Base-by-base conservation (phyloP, 2,329 filamentous ascomycete genomes). In the Aureobasidium sp. region DNA sequence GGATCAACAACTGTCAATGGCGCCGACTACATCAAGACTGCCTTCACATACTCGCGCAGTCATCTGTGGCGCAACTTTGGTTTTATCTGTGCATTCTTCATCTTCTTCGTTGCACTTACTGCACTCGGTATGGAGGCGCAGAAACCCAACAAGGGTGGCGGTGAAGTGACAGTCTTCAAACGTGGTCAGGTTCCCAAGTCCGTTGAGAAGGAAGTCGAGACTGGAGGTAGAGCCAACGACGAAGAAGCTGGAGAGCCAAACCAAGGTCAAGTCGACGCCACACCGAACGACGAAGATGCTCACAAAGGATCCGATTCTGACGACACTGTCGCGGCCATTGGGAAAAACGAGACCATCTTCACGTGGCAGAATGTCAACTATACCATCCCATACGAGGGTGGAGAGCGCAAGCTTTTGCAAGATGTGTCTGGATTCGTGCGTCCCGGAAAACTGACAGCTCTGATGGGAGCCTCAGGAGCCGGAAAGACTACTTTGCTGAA, bases 401-500 rank as follows among this genome's bases (percentile, higher is more conserved):
- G 78, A 5, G 74, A 76, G 43, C 70, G 75, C 8, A 72, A 74
- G 9, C 67, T 80, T 7, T 65, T 81, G 31, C 75, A 76, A 55
- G 73, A 77, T 23, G 69, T 81, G 8, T 76, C 73, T 64, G 78
- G 78, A 0, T 81, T 75, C 60, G 77, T 81, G 23, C 74, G 76
- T 60, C 78, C 78, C 0, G 79, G 79, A 8, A 73, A 77, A 50
- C 63, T 81, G 25, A 79, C 77, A 6, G 78, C 78, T 7, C 66
- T 81, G 42, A 80, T 80, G 78, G 78, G 77, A 4, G 77, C 77
- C 15, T 81, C 79, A 3, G 82, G 82, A n/a, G 90, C 90, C 4
- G 90, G 90, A 51, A 95, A 95, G 75, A 94, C 90, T 0, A 95
- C 90, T 0, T 77, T 95, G 0, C 77, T 95, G 2, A 89, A 95